Base-by-base conservation (phyloP, 1,139 yeast genomes). In the Taphrina communis region DNA sequence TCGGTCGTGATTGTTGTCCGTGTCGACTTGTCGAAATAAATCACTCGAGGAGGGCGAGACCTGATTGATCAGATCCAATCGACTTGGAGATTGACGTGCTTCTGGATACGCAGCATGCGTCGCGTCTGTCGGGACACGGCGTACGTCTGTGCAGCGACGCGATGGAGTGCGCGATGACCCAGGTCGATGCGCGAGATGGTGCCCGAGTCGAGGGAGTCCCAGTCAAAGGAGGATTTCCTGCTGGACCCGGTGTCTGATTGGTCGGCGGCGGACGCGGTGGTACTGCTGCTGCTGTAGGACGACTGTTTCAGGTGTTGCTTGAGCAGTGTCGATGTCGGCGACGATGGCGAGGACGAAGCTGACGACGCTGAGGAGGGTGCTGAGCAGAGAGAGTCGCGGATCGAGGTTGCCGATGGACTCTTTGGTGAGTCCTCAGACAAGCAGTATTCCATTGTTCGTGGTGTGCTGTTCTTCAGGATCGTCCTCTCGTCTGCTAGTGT, bases 91-190 rank as follows among this genome's bases (percentile, higher is more conserved):
- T 52, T 42, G 19, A 17, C 31, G 44, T 60, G 65, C n/a, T 50
- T 60, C 21, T 60, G 65, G 25, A 60, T 60, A 6, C 65, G 46
- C 36, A 48, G 57, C 38, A 39, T 38, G 11, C 48, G 56, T 8
- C 65, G 56, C 31, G 56, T 38, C 39, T 50, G 50, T 5, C 65
- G 65, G 17, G 65, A 60, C 38, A 48, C 48, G 41, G 38, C 50
- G 50, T 60, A 60, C 11, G 56, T 52, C 17, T 60, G 56, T 7
- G 69, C 90, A 91, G 66, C 82, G 85, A 77, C 90, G 96, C 68
- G 85, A 84, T 0, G 97, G 6, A 14, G 21, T 7, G 41, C 21
- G 8, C 35, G 21, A 9, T n/a, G 25, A 8, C 58, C 58, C 21
- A 36, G 1, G 21, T 53, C 58, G 42, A 53, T 53, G 58, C 41